Base-by-base conservation (phyloP, 139 green algal species). In the Closterium sp. region DNA sequence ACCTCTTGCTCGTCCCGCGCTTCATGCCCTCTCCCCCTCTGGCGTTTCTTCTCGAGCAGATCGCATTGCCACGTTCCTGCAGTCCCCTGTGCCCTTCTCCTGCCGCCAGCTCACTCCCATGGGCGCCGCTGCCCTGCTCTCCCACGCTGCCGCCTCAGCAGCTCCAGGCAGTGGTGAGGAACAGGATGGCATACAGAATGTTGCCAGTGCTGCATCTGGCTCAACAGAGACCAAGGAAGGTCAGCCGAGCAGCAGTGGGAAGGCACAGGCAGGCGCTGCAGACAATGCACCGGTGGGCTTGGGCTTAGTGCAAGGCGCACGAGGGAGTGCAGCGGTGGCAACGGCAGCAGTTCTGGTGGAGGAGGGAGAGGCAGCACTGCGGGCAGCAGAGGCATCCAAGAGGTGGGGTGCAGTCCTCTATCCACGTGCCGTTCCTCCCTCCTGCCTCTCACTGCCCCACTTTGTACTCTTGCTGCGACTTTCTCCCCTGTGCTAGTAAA, bases 71-170 rank as follows among this genome's bases (percentile, higher is more conserved):
- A 84, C 31, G 22, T 88, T 92, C 86, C 45, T 92, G 70, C 50
- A 92, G 50, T 86, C 28, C 45, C 31, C 90, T 31, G 84, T 92
- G 31, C 79, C 50, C 70, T 92, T 62, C 90, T 45, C 90, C 45
- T 91, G 38, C 42, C 24, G 30, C 85, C 85, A 92, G 73, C 42
- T 30, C 32, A 85, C 90, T 11, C 86, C 31, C 29, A 31, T 32
- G 29, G 85, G 11, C 22, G 85, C 30, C 4, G 30, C 85, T 21
- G 85, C 85, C 30, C 85, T 88, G 24, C 85, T 88, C 62, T 79
- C 62, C 62, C 62, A 79, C 5, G 17, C 62, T 7, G 62, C 19
- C 17, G 62, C 4, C 17, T 27, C 62, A 79, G 62, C 62, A 79
- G 62, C 62, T 9, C 62, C 62, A 50, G 38, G 6, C 38, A 50